A percentile compares a stretch with the other conserved stretches of the same genome.
phyloP scores from a whole-genome alignment of 345 rosid genomes.

The Eucalyptus viminalis region DNA sequence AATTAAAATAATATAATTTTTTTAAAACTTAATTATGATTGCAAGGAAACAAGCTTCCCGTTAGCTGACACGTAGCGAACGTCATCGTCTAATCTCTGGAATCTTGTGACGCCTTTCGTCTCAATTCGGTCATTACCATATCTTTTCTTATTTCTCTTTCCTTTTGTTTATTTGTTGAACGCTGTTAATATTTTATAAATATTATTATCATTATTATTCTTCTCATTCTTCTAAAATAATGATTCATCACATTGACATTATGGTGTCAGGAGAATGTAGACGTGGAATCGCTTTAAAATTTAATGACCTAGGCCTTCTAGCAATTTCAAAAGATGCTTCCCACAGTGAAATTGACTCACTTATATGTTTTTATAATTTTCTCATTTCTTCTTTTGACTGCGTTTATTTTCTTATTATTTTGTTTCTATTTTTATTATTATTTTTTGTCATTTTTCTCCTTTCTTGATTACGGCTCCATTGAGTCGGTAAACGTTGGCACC shows the following conservation, averaged over 20 bases:
- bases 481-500: background rate
- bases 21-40: background rate
- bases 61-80: background rate
- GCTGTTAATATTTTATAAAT: background rate
- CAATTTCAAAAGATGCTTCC: background rate
- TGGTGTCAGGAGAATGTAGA: background rate
- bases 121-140: background rate
- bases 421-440: rapidly evolving
- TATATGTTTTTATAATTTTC: background rate
- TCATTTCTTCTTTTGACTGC: background rate
- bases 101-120: background rate
- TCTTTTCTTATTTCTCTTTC: background rate
- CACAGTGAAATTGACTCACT: background rate
- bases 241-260: background rate
- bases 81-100: background rate
- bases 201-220: background rate
- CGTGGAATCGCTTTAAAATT: background rate
- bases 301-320: background rate
- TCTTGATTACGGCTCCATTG: background rate
- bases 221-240: background rate
- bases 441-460: background rate
- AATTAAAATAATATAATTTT: background rate
- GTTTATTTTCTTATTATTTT: background rate
- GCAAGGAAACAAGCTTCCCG: background rate
- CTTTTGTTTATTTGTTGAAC: background rate